A percentile compares a stretch with the other conserved stretches of the same genome.
Conservation (phyloP, 2,329 filamentous ascomycete species). For the Zymoseptoria brevis region DNA sequence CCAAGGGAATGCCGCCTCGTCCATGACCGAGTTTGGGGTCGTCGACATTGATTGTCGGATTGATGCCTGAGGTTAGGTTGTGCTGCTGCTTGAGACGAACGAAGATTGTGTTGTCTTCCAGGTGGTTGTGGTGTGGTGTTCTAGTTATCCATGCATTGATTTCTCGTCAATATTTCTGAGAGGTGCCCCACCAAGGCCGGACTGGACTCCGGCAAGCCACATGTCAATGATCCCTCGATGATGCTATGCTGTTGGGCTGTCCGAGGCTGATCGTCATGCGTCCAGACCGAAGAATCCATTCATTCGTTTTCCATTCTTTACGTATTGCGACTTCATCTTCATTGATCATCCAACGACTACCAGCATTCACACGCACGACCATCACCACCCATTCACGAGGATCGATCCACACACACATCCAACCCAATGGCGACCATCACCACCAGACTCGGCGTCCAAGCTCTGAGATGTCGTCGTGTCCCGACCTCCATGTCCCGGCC, state of each 20-base stretch:
- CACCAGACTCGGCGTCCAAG: background rate
- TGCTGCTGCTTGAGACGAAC: background rate
- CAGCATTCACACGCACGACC: constrained; percentile 29
- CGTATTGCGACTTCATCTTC: constrained; percentile 28
- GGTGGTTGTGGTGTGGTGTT: too few relatives aligned
- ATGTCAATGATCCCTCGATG: background rate
- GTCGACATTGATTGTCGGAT: too few relatives aligned
- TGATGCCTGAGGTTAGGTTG: background rate
- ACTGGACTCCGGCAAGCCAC: background rate
- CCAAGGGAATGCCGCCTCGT: constrained; percentile 18
- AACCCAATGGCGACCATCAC: background rate
- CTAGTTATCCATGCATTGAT: too few relatives aligned
- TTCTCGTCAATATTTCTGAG: background rate
- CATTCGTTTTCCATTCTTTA: background rate
- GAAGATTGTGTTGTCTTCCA: background rate
- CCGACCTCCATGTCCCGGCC: constrained; percentile 3
- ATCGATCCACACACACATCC: background rate
- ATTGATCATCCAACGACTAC: constrained; percentile 5
- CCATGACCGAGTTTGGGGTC: background rate
- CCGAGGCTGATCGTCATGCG: background rate
- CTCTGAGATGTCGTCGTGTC: background rate
- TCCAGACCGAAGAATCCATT: too few relatives aligned
- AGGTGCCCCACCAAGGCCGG: background rate
- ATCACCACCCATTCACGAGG: constrained; percentile 1
- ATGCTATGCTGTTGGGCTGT: background rate